Evolutionary conservation across 306 rosid genomes (phyloP).

Genomic region (Quercus cerris): DNA sequence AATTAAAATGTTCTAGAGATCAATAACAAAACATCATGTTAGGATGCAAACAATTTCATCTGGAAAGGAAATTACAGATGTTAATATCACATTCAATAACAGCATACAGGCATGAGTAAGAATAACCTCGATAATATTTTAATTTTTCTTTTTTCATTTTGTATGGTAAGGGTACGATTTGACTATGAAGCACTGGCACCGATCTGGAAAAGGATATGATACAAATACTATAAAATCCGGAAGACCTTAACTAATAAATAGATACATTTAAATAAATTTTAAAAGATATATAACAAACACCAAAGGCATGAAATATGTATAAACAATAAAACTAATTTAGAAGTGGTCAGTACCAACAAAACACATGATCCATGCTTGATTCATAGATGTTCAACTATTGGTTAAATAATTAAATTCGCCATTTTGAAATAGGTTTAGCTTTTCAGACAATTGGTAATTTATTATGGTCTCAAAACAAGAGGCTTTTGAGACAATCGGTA

Average conservation of each 20-base stretch:
- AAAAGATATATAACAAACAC: neutral
- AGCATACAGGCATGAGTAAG: conserved; percentile 1
- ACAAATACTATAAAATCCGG: too few relatives aligned
- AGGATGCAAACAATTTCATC: neutral
- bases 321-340: neutral
- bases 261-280: neutral
- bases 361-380: neutral
- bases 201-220: too few relatives aligned
- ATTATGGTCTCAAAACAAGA: too few relatives aligned
- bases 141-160: neutral
- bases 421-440: too few relatives aligned
- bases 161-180: neutral
- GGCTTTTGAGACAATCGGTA: too few relatives aligned
- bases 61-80: neutral
- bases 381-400: too few relatives aligned
- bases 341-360: neutral
- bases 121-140: neutral
- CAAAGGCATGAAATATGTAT: neutral
- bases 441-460: too few relatives aligned
- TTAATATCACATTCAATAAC: conserved; percentile 7
- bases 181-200: neutral
- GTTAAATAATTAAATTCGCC: too few relatives aligned
- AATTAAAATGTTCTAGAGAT: neutral
- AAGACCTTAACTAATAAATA: neutral
- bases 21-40: neutral